These are phyloP conservation scores for Diaporthe citriasiana DNA, from an alignment of 2,329 filamentous ascomycete species.

Conservation along the genomic window DNA sequence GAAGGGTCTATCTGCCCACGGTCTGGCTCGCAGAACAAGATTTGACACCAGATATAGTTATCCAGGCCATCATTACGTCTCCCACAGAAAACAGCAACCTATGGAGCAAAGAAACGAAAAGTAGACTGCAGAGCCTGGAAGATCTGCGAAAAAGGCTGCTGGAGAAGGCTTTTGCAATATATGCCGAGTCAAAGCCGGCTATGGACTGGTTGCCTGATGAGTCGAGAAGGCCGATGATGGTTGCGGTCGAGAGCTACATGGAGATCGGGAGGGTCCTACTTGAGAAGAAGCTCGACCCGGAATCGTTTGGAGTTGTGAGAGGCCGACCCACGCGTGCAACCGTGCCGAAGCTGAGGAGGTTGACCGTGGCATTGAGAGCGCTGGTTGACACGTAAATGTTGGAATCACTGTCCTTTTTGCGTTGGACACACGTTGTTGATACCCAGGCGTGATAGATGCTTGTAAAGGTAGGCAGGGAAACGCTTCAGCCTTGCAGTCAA, in stretches of 20 bases:
- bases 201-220: conserved; percentile 74
- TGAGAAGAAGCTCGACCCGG: conserved; percentile 36
- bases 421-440: background rate
- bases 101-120: background rate
- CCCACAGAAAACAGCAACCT: background rate
- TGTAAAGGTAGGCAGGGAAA: background rate
- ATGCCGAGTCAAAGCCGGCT: conserved; percentile 65
- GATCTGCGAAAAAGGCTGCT: conserved; percentile 68
- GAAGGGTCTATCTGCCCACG: conserved; percentile 77
- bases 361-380: conserved; percentile 43
- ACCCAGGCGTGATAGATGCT: conserved; percentile 19
- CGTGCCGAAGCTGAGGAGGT: conserved; percentile 42
- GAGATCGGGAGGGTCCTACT: conserved; percentile 45
- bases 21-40: conserved; percentile 73
- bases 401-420: background rate
- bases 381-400: conserved; percentile 37
- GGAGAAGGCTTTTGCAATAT: conserved; percentile 72
- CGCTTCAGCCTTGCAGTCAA: background rate
- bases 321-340: conserved; percentile 43
- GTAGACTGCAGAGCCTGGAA: conserved; percentile 49
- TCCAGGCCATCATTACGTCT: conserved; percentile 61
- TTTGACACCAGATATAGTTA: conserved; percentile 66
- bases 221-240: conserved; percentile 61
- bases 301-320: conserved; percentile 9
- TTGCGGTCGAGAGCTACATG: conserved; percentile 46